Base-by-base conservation (phyloP, 2,329 filamentous ascomycete species). In the Colletotrichum plurivorum region DNA sequence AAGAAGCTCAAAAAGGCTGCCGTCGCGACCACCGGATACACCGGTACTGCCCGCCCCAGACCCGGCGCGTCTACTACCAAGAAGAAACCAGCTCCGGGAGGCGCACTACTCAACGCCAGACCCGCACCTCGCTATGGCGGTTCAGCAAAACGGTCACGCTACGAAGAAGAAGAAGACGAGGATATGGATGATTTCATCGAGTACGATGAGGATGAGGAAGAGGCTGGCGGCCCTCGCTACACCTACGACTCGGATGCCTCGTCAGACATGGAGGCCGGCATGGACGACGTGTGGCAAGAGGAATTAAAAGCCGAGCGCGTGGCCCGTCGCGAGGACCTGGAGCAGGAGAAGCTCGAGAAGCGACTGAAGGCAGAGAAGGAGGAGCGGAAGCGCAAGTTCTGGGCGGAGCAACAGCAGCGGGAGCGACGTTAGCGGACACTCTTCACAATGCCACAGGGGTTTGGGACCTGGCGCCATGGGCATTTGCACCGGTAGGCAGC, bases 261-360 rank as follows among this genome's bases (percentile, higher is more conserved):
- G 5, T 93, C 91, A 6, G 93, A 94, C 74, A 94, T 94, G 91
- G 92, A 94, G 78, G 93, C 92, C 2, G 92, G 92, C 41, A 78
- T 92, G 45, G 91, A 90, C 69, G 92, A 94, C 73, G 88, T 95
- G 60, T 92, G 94, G 70, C 82, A 86, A 43, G 93, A 95, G 77
- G 93, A 95, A 77, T 82, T 84, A 54, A 76, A 82, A 57, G 91
- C 92, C 2, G 87, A 91, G 69, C 79, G 82, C 36, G 84, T 86
- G 63, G 93, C 92, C 25, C 88, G 87, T 52, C 85, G 86, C 54
- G 93, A 95, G 76, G 93, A 95, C 73, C 83, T 87, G 18, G 83
- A 88, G 73, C 89, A 92, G 68, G 81, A 92, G 73, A 84, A 84
- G 3, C 85, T 92, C 49, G 91, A 92, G 78, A 87, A 84, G 75